A percentile compares a stretch with the other conserved stretches of the same genome.
phyloP scores from a whole-genome alignment of 2,329 filamentous ascomycete species.

The Epichloe hybrida region DNA sequence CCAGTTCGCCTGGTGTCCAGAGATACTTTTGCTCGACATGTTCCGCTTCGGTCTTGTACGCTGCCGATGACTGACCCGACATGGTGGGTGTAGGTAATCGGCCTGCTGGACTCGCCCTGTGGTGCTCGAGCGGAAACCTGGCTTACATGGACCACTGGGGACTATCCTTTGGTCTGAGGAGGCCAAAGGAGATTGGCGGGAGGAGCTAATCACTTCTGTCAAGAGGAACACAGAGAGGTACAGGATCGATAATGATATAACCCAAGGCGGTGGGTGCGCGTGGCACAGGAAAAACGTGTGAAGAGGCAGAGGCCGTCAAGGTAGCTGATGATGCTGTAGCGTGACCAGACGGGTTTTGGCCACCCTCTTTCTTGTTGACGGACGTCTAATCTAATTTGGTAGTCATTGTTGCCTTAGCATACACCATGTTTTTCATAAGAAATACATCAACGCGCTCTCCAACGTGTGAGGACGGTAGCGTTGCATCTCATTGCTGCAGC shows the following conservation, averaged over 20 bases:
- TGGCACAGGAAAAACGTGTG: neutral
- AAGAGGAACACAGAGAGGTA: conserved; percentile 10
- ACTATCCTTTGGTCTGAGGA: conserved; percentile 6
- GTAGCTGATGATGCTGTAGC: neutral
- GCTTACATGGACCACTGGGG: conserved; percentile 27
- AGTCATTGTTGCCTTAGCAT: conserved; percentile 2
- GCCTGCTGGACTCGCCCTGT: conserved; percentile 27
- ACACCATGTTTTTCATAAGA: neutral
- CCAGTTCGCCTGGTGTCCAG: conserved; percentile 29
- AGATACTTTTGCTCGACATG: conserved; percentile 36
- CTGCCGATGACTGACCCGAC: conserved; percentile 21
- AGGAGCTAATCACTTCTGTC: conserved; percentile 5
- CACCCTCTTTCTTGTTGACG: neutral
- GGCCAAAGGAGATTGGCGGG: conserved; percentile 9
- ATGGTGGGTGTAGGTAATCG: conserved; percentile 30
- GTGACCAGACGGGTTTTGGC: neutral
- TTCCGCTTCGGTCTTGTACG: conserved; percentile 33
- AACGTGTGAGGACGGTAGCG: neutral
- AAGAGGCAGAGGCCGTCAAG: neutral
- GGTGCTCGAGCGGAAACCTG: conserved; percentile 32
- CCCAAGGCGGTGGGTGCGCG: conserved; percentile 7
- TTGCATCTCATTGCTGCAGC: neutral
- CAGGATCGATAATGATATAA: conserved; percentile 7
- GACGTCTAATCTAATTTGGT: neutral
- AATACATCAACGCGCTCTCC: neutral